Conservation (phyloP, 768 basidiomycete species). For the Serendipita vermifera region DNA sequence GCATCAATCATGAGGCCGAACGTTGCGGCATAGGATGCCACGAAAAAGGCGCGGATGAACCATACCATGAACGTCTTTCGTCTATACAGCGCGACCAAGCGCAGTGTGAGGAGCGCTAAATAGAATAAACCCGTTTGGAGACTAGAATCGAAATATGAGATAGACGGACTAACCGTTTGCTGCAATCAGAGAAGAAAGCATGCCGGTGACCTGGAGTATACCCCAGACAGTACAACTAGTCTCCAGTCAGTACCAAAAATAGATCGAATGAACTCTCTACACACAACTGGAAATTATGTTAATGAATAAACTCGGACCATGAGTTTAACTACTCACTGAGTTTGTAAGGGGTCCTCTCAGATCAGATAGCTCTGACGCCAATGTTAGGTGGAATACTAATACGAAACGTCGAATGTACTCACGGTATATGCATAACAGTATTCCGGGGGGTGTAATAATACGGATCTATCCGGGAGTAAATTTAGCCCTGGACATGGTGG, state of each 20-base stretch:
- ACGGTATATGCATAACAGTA: neutral
- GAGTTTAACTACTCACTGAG: neutral
- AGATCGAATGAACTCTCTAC: neutral
- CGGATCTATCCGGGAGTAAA: neutral
- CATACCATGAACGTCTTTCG: neutral
- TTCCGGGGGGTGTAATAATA: neutral
- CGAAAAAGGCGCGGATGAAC: neutral
- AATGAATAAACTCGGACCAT: neutral
- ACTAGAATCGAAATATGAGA: too few species aligned
- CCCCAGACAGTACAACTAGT: neutral
- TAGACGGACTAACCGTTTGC: too few species aligned
- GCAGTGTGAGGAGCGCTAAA: neutral
- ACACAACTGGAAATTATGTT: neutral
- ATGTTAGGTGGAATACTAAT: neutral
- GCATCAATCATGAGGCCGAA: neutral
- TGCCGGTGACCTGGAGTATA: neutral
- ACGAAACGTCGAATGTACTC: neutral
- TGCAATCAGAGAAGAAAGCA: slow-evolving; percentile 6
- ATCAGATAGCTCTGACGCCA: neutral
- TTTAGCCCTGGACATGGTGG: too few species aligned
- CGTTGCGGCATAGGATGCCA: neutral
- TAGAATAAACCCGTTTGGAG: too few species aligned
- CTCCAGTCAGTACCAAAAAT: neutral
- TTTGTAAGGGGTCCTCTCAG: neutral
- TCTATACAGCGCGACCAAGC: neutral